Evolutionary conservation across 2,329 filamentous ascomycete species (phyloP).

Genomic region (Mycosphaerelloides madeirae): DNA sequence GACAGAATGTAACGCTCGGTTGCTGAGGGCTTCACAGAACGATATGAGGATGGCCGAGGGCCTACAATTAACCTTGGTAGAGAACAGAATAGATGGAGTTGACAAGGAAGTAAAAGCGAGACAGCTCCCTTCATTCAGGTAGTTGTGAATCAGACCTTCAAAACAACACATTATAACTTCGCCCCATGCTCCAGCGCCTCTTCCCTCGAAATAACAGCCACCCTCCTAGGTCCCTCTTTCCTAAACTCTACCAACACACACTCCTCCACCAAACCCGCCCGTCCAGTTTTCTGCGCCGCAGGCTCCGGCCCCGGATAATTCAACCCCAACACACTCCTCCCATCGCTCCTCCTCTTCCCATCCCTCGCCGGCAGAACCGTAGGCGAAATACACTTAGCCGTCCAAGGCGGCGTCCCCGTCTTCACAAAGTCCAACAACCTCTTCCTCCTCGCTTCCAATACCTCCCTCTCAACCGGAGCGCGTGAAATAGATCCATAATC

Average conservation of each 20-base stretch:
- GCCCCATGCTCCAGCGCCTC: conserved; percentile 31
- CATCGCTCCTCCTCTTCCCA: conserved; percentile 42
- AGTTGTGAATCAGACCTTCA: neutral
- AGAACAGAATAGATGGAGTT: too few species aligned
- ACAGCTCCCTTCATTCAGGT: too few species aligned
- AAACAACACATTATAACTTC: conserved; percentile 9
- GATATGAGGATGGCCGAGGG: too few species aligned
- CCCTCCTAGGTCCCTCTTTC: conserved; percentile 52
- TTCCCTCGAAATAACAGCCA: conserved; percentile 46
- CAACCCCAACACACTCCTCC: conserved; percentile 49
- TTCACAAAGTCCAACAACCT: conserved; percentile 53
- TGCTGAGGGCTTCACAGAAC: too few species aligned
- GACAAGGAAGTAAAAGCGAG: too few species aligned
- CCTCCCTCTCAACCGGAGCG: conserved; percentile 27
- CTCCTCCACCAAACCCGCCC: conserved; percentile 50
- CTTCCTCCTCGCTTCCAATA: conserved; percentile 48
- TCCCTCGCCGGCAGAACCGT: conserved; percentile 33
- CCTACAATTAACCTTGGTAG: too few species aligned
- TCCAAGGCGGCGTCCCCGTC: conserved; percentile 38
- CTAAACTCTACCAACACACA: conserved; percentile 55
- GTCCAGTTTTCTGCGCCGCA: conserved; percentile 35
- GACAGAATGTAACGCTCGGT: too few species aligned
- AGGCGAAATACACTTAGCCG: conserved; percentile 42
- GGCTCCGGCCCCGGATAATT: conserved; percentile 54
- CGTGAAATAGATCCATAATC: conserved; percentile 28